Percentiles rank a stretch among this genome's conserved stretches.
Conservation (phyloP, 805 yeast species). For the Alloascoidea africana region DNA sequence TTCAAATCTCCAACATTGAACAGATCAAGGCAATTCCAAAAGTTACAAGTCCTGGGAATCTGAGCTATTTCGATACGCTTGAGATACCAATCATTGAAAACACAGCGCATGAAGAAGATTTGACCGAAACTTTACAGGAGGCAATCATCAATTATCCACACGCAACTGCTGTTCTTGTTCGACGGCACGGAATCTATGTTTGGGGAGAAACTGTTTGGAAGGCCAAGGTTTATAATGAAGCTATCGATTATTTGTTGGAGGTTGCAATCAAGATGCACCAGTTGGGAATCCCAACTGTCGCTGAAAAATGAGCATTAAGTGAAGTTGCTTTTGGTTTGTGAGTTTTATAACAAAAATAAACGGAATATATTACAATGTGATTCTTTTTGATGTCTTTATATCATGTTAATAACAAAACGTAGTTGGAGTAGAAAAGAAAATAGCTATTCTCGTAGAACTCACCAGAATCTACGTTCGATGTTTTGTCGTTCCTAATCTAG, state of each 20-base stretch:
- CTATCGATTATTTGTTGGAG: constrained; percentile 78
- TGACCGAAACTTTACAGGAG: constrained; percentile 46
- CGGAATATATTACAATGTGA: too few species aligned
- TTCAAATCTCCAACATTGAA: constrained; percentile 68
- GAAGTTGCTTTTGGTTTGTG: too few species aligned
- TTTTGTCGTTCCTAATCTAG: constrained; percentile 8
- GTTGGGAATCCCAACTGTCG: constrained; percentile 44
- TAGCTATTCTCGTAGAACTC: too few species aligned
- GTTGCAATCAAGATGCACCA: constrained; percentile 72
- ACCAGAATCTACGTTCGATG: constrained; percentile 9
- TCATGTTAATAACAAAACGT: too few species aligned
- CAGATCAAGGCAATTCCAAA: constrained; percentile 87
- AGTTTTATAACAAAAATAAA: too few species aligned
- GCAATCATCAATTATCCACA: constrained; percentile 61
- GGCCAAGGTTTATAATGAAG: constrained; percentile 87
- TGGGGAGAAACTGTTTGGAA: constrained; percentile 92
- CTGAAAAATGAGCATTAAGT: too few species aligned
- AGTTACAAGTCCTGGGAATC: constrained; percentile 47
- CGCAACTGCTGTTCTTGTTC: constrained; percentile 74
- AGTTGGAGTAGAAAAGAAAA: too few species aligned
- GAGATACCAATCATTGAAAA: constrained; percentile 86
- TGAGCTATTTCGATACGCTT: constrained; percentile 60
- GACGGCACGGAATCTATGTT: constrained; percentile 91
- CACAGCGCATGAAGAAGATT: constrained; percentile 76
- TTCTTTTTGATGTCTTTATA: too few species aligned